Conservation (phyloP, 495 filamentous ascomycete species). For the Barbatosphaeria neglecta region DNA sequence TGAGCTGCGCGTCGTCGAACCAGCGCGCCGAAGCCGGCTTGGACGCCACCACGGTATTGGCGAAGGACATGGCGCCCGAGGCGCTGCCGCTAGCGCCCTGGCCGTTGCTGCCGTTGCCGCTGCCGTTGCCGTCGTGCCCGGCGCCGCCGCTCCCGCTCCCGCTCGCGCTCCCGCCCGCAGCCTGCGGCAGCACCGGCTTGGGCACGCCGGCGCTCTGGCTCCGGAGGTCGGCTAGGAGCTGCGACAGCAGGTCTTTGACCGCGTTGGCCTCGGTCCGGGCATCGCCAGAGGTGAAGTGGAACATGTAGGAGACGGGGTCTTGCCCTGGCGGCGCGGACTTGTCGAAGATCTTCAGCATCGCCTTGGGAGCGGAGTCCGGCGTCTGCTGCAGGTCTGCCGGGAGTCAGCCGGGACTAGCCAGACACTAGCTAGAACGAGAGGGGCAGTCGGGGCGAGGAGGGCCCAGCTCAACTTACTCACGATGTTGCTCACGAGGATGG, state of each 20-base stretch:
- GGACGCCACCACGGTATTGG: slow-evolving; percentile 31
- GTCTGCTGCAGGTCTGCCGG: slow-evolving; percentile 77
- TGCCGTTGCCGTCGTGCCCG: slow-evolving; percentile 4
- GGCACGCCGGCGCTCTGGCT: slow-evolving; percentile 34
- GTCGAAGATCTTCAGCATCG: slow-evolving; percentile 80
- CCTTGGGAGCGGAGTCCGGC: slow-evolving; percentile 66
- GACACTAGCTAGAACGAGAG: no score
- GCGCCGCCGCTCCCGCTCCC: slow-evolving; percentile 14
- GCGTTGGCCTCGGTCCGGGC: slow-evolving; percentile 74
- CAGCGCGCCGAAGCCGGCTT: slow-evolving; percentile 40
- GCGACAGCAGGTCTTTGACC: slow-evolving; percentile 71
- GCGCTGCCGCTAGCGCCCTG: slow-evolving; percentile 30
- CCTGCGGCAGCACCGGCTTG: slow-evolving; percentile 24
- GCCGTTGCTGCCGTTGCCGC: no score
- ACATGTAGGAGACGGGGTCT: slow-evolving; percentile 60
- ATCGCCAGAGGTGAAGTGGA: slow-evolving; percentile 71
- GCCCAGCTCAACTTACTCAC: slow-evolving; percentile 50
- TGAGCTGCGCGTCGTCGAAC: slow-evolving; percentile 68
- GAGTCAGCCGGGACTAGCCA: no score
- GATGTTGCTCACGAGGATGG: slow-evolving; percentile 61
- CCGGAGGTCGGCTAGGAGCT: slow-evolving; percentile 59
- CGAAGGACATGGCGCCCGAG: slow-evolving; percentile 35
- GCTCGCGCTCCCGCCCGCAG: slow-evolving; percentile 24
- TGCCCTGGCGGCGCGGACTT: slow-evolving; percentile 41
- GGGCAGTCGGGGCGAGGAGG: no score